Evolutionary conservation across 495 filamentous ascomycete species (phyloP), one percentile per base, ranked within the genome.

Genomic region (Penicillium subrubescens): DNA sequence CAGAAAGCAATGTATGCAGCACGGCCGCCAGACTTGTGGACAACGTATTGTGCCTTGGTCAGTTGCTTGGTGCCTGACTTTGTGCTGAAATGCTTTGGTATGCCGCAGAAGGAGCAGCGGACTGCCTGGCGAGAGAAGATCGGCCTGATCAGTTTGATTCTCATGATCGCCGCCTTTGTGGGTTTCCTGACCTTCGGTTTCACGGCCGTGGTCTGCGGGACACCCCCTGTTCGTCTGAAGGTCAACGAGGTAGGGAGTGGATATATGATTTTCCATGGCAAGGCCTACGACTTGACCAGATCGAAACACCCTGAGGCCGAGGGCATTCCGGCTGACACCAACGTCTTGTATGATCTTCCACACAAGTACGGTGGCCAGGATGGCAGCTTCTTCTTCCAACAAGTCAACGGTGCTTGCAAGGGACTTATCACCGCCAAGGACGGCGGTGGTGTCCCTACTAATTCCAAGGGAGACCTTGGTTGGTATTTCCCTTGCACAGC

Each of bases 61-160:
- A 99, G 95, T 2, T 98, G 97, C 69, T 97, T 96, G 92, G 90
- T 89, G 61, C 96, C 96, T 0, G 91, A 93, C 70, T 89, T 92
- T 59, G 75, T 97, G 17, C 79, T 99, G 43, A 83, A 80, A 57
- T 97, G 93, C 73, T 92, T 92, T 69, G 94, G 93, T 39, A 97
- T 92, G 83, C 86, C 90, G n/a, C 79, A 89, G 52, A 95, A 90
- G 76, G 92, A 87, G 19, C 93, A 97, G 74, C 91, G 94, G 64
- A 86, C 92, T 66, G 96, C 96, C 19, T 99, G 96, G 96, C 88
- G 96, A 61, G 96, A 99, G 75, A 99, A 99, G 84, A 97, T 99
- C 84, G 96, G 96, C 7, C 81, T 99, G 60, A 90, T 97, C 73
- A 96, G 92, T 79, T 86, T 98, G 70, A 98, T 99, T 71, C 68